These are phyloP conservation scores for Urostyla sp. DNA, from an alignment of 73 alveolate genomes.

Conservation along the genomic window DNA sequence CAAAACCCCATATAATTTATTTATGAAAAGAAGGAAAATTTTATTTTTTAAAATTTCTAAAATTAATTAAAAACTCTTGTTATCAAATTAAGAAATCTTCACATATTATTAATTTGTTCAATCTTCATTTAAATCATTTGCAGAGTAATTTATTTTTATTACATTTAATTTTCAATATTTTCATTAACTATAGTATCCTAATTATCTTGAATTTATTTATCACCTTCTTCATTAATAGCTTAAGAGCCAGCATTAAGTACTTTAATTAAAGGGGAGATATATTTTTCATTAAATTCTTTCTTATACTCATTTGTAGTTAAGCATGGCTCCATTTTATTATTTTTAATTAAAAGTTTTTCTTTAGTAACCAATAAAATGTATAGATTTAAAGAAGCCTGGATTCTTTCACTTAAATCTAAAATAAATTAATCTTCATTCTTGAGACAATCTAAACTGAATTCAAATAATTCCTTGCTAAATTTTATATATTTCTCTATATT, in stretches of 20 bases:
- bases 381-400: constrained; percentile 10
- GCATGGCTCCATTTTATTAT: neutral
- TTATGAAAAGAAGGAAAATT: too few relatives aligned
- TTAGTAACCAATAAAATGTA: constrained; percentile 3
- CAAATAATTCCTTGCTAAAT: constrained; percentile 17
- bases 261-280: neutral
- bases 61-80: neutral
- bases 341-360: neutral
- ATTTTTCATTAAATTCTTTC: constrained; percentile 3
- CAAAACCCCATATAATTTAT: too few relatives aligned
- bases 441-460: constrained; percentile 10
- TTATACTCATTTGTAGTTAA: neutral
- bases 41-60: constrained; percentile 5
- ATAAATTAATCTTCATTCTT: constrained; percentile 12
- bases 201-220: neutral
- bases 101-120: neutral
- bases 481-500: neutral
- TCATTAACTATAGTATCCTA: constrained; percentile 1
- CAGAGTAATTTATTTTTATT: neutral
- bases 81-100: neutral
- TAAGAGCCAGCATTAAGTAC: constrained; percentile 15
- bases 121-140: neutral
- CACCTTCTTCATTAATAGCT: neutral
- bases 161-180: neutral
- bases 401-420: constrained; percentile 20